Conservation (phyloP, 179 eudicot genomes). For the Gypsophila paniculata region DNA sequence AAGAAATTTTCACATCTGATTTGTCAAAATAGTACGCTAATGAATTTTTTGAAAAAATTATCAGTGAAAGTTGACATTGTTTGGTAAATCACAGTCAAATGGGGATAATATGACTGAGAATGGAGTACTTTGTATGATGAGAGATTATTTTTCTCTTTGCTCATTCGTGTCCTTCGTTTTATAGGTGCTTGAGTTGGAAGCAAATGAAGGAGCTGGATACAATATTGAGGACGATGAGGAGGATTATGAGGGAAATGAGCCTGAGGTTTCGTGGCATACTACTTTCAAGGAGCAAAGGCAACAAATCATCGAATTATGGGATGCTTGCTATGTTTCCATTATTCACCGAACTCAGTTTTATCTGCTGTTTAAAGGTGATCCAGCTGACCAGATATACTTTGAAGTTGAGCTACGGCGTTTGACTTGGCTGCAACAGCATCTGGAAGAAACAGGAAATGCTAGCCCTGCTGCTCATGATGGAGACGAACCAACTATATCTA, state of each 20-base stretch:
- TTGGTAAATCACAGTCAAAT: background rate
- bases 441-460: slow-evolving; percentile 68
- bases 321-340: slow-evolving; percentile 74
- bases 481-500: slow-evolving; percentile 68
- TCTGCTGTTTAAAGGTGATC: slow-evolving; percentile 76
- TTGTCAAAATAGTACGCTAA: background rate
- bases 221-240: slow-evolving; percentile 55
- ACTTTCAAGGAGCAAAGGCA: slow-evolving; percentile 81
- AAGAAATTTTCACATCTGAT: background rate
- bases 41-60: background rate
- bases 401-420: slow-evolving; percentile 96
- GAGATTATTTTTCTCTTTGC: background rate
- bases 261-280: slow-evolving; percentile 59
- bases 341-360: slow-evolving; percentile 93
- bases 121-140: background rate
- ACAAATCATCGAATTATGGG: slow-evolving; percentile 87
- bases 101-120: background rate
- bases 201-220: slow-evolving; percentile 80
- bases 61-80: background rate
- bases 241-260: slow-evolving; percentile 37
- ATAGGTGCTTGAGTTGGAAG: slow-evolving; percentile 88
- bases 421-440: slow-evolving; percentile 80
- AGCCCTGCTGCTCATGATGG: slow-evolving; percentile 73
- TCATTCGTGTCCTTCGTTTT: background rate
- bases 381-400: slow-evolving; percentile 85